Evolutionary conservation across 345 rosid species (phyloP).

Genomic region (Eutrema japonicum): DNA sequence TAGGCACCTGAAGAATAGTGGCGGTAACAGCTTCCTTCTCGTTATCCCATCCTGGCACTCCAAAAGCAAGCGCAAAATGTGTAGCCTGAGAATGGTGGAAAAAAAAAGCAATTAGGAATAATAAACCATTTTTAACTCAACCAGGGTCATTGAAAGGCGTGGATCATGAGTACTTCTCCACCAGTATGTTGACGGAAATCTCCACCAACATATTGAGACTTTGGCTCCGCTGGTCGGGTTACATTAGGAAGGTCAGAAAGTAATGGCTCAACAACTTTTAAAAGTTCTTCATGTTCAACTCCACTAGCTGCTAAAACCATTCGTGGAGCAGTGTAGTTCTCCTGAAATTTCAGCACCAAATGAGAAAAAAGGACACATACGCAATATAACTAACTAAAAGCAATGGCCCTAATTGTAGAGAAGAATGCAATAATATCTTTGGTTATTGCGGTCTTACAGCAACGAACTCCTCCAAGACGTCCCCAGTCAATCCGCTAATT

Average conservation of each 20-base stretch:
- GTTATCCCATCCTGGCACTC: constrained; percentile 80
- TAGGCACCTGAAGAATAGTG: constrained; percentile 87
- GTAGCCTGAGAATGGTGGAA: constrained; percentile 45
- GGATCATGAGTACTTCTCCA: constrained; percentile 59
- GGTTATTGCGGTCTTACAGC: constrained; percentile 53
- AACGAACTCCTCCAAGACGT: constrained; percentile 74
- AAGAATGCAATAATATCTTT: constrained; percentile 10
- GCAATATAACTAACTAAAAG: background rate
- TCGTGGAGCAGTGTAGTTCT: constrained; percentile 76
- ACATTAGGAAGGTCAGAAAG: constrained; percentile 74
- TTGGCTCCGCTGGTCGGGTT: constrained; percentile 56
- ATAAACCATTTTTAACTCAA: constrained; percentile 9
- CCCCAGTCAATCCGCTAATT: constrained; percentile 53
- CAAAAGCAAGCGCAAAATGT: constrained; percentile 93
- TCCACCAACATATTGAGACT: constrained; percentile 86
- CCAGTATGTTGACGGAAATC: constrained; percentile 84
- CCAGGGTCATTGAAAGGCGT: background rate
- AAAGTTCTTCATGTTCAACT: constrained; percentile 75
- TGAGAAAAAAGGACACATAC: background rate
- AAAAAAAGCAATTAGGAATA: background rate
- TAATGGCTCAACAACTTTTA: constrained; percentile 83
- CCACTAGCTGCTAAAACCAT: constrained; percentile 91
- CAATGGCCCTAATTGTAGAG: constrained; percentile 3
- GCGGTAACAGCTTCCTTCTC: constrained; percentile 77
- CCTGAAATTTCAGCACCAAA: constrained; percentile 52